Conservation (phyloP, 192 early-diverging fungal genomes). For the Coemansia sp. region DNA sequence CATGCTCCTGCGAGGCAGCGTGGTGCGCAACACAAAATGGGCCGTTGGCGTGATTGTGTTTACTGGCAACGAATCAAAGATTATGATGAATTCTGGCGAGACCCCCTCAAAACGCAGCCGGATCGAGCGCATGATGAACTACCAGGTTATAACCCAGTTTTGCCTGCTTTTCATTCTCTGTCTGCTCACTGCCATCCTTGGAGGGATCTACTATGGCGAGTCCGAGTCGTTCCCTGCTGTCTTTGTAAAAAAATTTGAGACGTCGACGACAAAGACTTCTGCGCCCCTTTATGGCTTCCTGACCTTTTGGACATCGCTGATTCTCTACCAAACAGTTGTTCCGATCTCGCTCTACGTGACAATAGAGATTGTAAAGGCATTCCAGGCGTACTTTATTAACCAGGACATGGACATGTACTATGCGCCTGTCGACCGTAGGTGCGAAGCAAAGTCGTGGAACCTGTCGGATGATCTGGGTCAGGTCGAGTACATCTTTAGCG, state of each 20-base stretch:
- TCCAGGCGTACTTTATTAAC: conserved; percentile 91
- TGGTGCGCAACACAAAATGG: conserved; percentile 90
- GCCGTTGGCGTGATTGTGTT: conserved; percentile 83
- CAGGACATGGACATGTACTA: conserved; percentile 91
- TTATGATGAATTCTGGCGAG: conserved; percentile 91
- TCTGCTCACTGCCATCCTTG: conserved; percentile 64
- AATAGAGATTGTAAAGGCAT: conserved; percentile 88
- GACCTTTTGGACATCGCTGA: conserved; percentile 81
- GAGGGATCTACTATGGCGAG: conserved; percentile 63
- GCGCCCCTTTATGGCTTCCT: conserved; percentile 63
- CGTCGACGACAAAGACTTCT: conserved; percentile 9
- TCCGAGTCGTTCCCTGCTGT: conserved; percentile 52
- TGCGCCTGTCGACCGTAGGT: conserved; percentile 69
- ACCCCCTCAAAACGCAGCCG: conserved; percentile 91
- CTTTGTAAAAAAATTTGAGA: conserved; percentile 47
- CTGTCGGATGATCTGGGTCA: conserved; percentile 91
- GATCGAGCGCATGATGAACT: conserved; percentile 91
- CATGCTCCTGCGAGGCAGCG: conserved; percentile 87
- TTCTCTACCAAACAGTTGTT: conserved; percentile 93
- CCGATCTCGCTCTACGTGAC: conserved; percentile 95
- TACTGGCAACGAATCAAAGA: conserved; percentile 94
- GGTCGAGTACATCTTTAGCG: conserved; percentile 95
- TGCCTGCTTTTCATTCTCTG: conserved; percentile 73
- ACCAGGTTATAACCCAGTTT: conserved; percentile 83
- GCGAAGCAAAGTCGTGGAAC: conserved; percentile 87